Percentiles rank a stretch among this genome's conserved stretches.
These are phyloP conservation scores for Microdochium paspali DNA, from an alignment of 2,329 filamentous ascomycete genomes.

Conservation along the genomic window DNA sequence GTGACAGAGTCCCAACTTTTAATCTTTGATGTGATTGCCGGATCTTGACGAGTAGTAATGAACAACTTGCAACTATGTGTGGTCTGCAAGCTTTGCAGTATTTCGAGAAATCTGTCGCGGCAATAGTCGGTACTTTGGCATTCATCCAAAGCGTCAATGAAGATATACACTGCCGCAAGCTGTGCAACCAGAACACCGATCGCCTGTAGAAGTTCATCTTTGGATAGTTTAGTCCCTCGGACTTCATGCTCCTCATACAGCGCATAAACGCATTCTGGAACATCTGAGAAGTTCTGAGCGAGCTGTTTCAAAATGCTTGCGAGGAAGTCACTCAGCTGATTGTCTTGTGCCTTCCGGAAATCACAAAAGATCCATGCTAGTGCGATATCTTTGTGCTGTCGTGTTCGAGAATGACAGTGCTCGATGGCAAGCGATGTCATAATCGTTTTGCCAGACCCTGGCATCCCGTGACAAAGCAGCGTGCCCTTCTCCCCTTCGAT, in stretches of 20 bases:
- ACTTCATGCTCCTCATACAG: not conserved
- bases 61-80: not conserved
- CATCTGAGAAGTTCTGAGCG: not conserved
- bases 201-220: not conserved
- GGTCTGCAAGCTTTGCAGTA: not conserved
- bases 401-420: not conserved
- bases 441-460: constrained; percentile 11
- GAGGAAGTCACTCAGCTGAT: not conserved
- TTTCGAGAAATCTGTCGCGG: not conserved
- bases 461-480: constrained; percentile 11
- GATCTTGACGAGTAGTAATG: not conserved
- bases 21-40: not conserved
- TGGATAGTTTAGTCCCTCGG: not conserved
- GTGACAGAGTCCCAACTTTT: not conserved
- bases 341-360: not conserved
- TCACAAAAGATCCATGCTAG: not conserved
- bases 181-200: not conserved
- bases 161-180: not conserved
- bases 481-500: constrained; percentile 4
- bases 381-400: not conserved
- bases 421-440: constrained; percentile 7
- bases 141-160: not conserved
- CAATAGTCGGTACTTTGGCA: not conserved
- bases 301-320: not conserved
- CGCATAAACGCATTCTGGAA: not conserved